Base-by-base conservation (phyloP, 495 filamentous ascomycete species). In the Amorphotheca resinae region DNA sequence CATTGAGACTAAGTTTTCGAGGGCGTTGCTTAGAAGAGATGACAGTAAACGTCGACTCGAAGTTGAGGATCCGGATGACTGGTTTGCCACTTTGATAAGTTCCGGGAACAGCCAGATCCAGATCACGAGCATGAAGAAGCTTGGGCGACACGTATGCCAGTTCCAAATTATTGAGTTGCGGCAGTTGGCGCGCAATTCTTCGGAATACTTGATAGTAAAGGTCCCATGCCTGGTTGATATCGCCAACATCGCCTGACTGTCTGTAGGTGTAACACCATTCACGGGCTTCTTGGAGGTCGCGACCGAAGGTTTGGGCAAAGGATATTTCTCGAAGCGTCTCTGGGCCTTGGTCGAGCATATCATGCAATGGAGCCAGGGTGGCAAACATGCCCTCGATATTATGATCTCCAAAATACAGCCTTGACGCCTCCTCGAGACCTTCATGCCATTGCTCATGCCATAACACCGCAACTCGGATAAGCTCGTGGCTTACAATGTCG, bases 381-480 rank as follows among this genome's bases (percentile, higher is more conserved):
- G 77, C 72, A 58, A 99, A 89, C 89, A 96, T 96, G 58, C 88
- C 93, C 42, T 95, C 84, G 41, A 94, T 86, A 57, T 99, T 93
- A 45, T 86, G 78, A 55, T 95, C 93, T 32, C 88, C 91, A 53
- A 99, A 99, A 49, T 80, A 82, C 34, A 93, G 63, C 36, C 93
- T 77, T 4, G 87, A 95, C 2, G 91, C 93, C 62, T 99, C 93
- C 60, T 99, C 91, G 9, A 99, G 72, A n/a, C 82, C 93, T 60
- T 99, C 91, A 51, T 99, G 93, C 91, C 91, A 99, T 33, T 88
- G 79, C 53, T 99, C 91, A 59, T 99, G 91, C 91, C 91, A 99
- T 17, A 96, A 55, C 1, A 99, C 93, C 0, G 93, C 91, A 44
- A 96, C 88, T 38, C 91, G 77, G 56, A 99, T 95, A 22, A 99